A percentile compares a stretch with the other conserved stretches of the same genome.
Evolutionary conservation across 2,329 filamentous ascomycete species (phyloP).

Genomic region (Hypoxylon sp.): DNA sequence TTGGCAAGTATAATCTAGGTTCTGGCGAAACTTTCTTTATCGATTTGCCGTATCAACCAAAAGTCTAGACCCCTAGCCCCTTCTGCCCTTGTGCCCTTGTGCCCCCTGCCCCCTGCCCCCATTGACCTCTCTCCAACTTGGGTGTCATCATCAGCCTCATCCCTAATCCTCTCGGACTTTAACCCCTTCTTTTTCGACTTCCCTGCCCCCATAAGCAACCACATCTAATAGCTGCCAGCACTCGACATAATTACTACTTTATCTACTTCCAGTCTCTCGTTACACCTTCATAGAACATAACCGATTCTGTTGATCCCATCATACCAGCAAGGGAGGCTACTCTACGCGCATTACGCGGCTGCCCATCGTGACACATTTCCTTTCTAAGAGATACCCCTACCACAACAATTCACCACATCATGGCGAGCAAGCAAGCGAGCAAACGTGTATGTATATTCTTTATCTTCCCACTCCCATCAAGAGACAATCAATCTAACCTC

Average conservation of each 20-base stretch:
- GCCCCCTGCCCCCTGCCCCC: slow-evolving; percentile 3
- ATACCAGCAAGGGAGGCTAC: slow-evolving; percentile 8
- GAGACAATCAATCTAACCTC: slow-evolving; percentile 18
- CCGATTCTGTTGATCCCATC: slow-evolving; percentile 10
- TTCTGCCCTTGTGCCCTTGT: too few relatives aligned
- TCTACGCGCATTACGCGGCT: neutral
- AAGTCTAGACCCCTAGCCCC: slow-evolving; percentile 4
- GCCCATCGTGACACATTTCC: slow-evolving; percentile 41
- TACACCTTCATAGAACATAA: slow-evolving; percentile 6
- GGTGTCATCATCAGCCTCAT: slow-evolving; percentile 42
- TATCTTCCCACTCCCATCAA: neutral
- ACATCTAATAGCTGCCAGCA: slow-evolving; percentile 5
- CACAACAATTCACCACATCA: slow-evolving; percentile 53
- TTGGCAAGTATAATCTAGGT: neutral
- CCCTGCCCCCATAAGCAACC: slow-evolving; percentile 8
- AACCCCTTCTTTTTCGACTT: slow-evolving; percentile 26
- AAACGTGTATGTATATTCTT: slow-evolving; percentile 70
- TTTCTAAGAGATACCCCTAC: slow-evolving; percentile 29
- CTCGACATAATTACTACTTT: slow-evolving; percentile 17
- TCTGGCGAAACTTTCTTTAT: slow-evolving; percentile 17
- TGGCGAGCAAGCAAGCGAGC: slow-evolving; percentile 81
- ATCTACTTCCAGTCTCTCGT: slow-evolving; percentile 26
- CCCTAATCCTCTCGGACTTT: slow-evolving; percentile 5
- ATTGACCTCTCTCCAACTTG: slow-evolving; percentile 11
- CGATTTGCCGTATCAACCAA: slow-evolving; percentile 2